Conservation (phyloP, 352 stramenopile species). For the Pythium diclinum region DNA sequence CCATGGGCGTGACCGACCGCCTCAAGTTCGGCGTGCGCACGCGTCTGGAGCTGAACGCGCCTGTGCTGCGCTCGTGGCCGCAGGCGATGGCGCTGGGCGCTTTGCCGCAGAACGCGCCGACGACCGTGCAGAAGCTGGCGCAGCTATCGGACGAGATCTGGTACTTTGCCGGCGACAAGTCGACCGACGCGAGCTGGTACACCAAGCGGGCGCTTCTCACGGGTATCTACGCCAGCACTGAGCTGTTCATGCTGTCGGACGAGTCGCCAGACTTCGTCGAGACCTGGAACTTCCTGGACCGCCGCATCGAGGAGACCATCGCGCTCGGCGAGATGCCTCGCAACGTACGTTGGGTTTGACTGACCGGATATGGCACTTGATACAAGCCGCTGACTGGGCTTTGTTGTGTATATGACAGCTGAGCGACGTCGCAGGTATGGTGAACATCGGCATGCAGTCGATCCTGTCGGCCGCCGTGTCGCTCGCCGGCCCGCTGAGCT, state of each 20-base stretch:
- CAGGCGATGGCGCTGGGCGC: slow-evolving; percentile 82
- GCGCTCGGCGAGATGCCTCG: slow-evolving; percentile 72
- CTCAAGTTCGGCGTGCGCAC: slow-evolving; percentile 78
- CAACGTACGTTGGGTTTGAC: slow-evolving; percentile 48
- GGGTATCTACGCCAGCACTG: slow-evolving; percentile 75
- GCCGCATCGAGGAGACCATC: slow-evolving; percentile 80
- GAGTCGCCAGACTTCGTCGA: slow-evolving; percentile 67
- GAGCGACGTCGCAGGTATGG: slow-evolving; percentile 72
- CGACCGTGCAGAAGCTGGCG: slow-evolving; percentile 67
- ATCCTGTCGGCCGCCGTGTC: slow-evolving; percentile 72
- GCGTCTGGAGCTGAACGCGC: slow-evolving; percentile 61
- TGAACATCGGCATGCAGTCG: slow-evolving; percentile 75
- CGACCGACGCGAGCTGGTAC: slow-evolving; percentile 82
- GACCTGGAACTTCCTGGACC: slow-evolving; percentile 82
- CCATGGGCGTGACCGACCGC: slow-evolving; percentile 70
- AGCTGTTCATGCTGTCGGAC: slow-evolving; percentile 86
- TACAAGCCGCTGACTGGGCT: background rate
- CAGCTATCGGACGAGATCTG: slow-evolving; percentile 82
- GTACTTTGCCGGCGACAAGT: slow-evolving; percentile 86
- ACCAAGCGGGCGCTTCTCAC: slow-evolving; percentile 80
- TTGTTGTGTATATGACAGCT: slow-evolving; percentile 32
- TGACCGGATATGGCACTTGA: background rate
- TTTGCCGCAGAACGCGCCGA: slow-evolving; percentile 66
- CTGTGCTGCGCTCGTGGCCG: slow-evolving; percentile 59
- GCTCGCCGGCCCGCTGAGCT: slow-evolving; percentile 63